Evolutionary conservation across 176 grass and related monocot genomes (phyloP).

Genomic region (Thinopyrum elongatum): DNA sequence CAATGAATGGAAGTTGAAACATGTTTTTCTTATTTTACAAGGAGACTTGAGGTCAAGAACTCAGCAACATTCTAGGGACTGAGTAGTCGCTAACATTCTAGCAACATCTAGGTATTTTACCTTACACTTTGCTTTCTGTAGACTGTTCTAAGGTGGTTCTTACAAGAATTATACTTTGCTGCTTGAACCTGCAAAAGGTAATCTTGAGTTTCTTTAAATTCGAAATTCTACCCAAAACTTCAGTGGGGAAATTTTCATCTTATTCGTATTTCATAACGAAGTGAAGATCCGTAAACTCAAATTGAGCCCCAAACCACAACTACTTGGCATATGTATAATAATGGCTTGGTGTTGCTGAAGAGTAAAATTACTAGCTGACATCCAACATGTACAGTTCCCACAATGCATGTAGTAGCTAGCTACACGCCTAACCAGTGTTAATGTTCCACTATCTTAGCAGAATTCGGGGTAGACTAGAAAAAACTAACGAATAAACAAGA

Average conservation of each 20-base stretch:
- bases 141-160: conserved; percentile 80
- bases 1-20: neutral
- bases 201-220: neutral
- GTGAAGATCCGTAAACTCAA: neutral
- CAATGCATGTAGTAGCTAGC: neutral
- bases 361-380: too few relatives aligned
- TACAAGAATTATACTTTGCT: conserved; percentile 78
- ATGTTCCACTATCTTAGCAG: neutral
- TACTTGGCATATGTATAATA: too few relatives aligned
- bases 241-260: neutral
- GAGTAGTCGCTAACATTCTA: neutral
- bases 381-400: neutral
- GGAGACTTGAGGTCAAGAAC: neutral
- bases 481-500: neutral
- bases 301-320: too few relatives aligned
- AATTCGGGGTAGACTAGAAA: neutral
- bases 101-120: conserved; percentile 28
- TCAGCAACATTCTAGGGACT: neutral
- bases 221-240: neutral
- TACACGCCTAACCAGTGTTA: neutral
- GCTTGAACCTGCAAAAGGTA: conserved; percentile 52
- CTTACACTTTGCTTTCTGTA: conserved; percentile 89
- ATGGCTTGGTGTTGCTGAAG: too few relatives aligned
- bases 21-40: neutral
- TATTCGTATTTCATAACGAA: neutral